phyloP scores from a whole-genome alignment of 352 stramenopile species.

The Phytophthora brassicae region DNA sequence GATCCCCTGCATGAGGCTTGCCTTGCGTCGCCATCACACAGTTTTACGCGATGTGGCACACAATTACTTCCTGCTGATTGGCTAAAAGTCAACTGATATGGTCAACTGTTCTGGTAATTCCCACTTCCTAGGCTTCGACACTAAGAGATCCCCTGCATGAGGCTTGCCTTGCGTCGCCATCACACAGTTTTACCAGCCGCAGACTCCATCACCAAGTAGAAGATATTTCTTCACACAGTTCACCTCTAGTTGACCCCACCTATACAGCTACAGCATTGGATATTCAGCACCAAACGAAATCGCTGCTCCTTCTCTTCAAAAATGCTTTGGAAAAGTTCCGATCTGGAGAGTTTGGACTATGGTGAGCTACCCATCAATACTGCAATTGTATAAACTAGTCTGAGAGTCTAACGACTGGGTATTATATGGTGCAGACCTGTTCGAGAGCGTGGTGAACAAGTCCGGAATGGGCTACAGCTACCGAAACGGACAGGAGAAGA shows the following conservation, averaged over 20 bases:
- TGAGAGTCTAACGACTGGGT: not conserved
- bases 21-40: not conserved
- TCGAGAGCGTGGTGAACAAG: slow-evolving; percentile 89
- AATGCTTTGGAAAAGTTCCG: slow-evolving; percentile 67
- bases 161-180: not conserved
- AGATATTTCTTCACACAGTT: not conserved
- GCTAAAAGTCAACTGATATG: slow-evolving; percentile 19
- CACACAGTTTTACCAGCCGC: not conserved
- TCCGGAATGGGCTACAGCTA: slow-evolving; percentile 81
- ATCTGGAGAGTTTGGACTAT: slow-evolving; percentile 86
- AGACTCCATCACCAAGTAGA: not conserved
- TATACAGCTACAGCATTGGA: not conserved
- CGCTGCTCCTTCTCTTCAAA: slow-evolving; percentile 2
- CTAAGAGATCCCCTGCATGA: slow-evolving; percentile 7
- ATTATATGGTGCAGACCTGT: slow-evolving; percentile 51
- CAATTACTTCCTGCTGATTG: slow-evolving; percentile 2
- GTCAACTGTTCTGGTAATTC: slow-evolving; percentile 24
- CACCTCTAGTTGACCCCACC: not conserved
- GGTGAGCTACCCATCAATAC: slow-evolving; percentile 33
- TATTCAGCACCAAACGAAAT: not conserved
- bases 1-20: slow-evolving; percentile 1
- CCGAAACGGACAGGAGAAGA: slow-evolving; percentile 79
- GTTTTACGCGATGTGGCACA: slow-evolving; percentile 1
- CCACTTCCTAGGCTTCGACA: slow-evolving; percentile 12
- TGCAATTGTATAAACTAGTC: no score